Base-by-base conservation (phyloP, 805 yeast genomes). In the Candida boidinii region DNA sequence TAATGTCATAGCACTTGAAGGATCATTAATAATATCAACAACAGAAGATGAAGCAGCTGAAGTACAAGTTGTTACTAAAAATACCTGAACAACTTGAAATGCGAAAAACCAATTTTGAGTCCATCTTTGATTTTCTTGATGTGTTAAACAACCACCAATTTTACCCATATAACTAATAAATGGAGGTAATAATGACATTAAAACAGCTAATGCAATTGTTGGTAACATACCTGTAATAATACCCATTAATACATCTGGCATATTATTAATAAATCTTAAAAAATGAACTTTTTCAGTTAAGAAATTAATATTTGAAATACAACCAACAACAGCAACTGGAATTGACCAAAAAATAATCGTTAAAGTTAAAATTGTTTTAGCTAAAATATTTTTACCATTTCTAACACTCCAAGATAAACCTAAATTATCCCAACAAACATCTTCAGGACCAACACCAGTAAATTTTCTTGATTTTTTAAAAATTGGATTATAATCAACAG, bases 301-400 rank as follows among this genome's bases (percentile, higher is more conserved):
- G 49, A 70, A 79, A 43, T 79, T 76, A 45, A 90, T 72, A 58
- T 90, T 92, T 17, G 97, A 90, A 42, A 92, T 79, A 46, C 76
- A 71, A 73, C 97, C 97, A 32, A 90, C 95, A 48, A 86, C 87
- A n/a, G 96, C 95, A 25, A 90, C 96, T 8, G 98, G 98, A 46
- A 90, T 77, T 27, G 95, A 79, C 97, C 97, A 90, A 60, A 87
- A 86, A 30, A 90, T 73, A 39, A 90, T 76, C 57, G 79, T 62
- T 37, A 73, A 48, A 17, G 82, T 74, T 48, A 82, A 65, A 31
- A 86, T 61, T 12, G 83, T 64, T 35, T 64, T 66, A 2, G 94
- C 90, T 34, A 70, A 60, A 17, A 70, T 36, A 37, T 65, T 68
- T 61, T 76, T 79, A 16, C 70, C 40, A 28, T 67, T 53, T 56